Percentiles rank a stretch among this genome's conserved stretches.
These are phyloP conservation scores for Trapa bicornis DNA, from an alignment of 345 rosid genomes.

Conservation along the genomic window DNA sequence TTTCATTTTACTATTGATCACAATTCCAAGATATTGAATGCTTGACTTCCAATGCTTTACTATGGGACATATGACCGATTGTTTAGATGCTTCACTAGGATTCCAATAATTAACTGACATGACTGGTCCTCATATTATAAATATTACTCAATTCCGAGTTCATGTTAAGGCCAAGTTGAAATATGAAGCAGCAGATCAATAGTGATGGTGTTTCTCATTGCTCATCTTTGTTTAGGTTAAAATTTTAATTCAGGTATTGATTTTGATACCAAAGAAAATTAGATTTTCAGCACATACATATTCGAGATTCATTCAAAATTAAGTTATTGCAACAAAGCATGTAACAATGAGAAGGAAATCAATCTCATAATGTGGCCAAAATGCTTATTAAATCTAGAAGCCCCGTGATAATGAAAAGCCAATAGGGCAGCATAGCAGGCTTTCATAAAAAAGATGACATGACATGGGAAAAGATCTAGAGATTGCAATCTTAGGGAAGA, in stretches of 20 bases:
- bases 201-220: no score
- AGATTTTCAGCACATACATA: no score
- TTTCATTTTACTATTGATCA: no score
- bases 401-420: neutral
- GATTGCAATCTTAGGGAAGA: no score
- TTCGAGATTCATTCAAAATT: no score
- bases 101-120: neutral
- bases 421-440: neutral
- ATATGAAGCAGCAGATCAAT: neutral
- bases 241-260: no score
- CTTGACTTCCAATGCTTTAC: neutral
- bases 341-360: neutral
- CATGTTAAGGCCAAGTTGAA: neutral
- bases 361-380: neutral
- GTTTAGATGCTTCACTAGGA: neutral
- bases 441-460: neutral
- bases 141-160: neutral
- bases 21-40: neutral
- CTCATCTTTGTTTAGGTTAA: no score
- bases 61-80: neutral
- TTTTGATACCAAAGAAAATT: no score
- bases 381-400: neutral
- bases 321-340: neutral
- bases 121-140: neutral
- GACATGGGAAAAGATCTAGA: no score